Conservation (phyloP, 345 rosid genomes). For the Excoecaria cochinchinensis region DNA sequence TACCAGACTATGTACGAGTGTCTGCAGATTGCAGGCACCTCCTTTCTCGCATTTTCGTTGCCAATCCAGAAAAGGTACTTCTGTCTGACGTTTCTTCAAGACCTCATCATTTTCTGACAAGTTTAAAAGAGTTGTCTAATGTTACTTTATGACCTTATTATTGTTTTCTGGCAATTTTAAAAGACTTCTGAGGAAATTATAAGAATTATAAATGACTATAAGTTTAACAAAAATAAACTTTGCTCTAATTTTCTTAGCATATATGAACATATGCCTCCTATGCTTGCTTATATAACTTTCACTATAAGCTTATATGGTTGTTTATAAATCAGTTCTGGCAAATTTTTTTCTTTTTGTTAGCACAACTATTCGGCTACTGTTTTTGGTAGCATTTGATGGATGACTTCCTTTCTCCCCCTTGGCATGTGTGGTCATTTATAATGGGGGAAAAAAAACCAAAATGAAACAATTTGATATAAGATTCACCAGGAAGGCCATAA, state of each 20-base stretch:
- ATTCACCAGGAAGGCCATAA: too few relatives aligned
- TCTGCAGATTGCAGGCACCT: slow-evolving; percentile 59
- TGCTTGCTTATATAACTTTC: too few relatives aligned
- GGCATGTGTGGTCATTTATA: too few relatives aligned
- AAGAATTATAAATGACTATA: too few relatives aligned
- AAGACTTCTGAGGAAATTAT: too few relatives aligned
- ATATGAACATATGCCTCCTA: too few relatives aligned
- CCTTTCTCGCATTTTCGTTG: slow-evolving; percentile 59
- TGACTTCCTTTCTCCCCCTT: neutral
- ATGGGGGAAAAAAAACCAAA: too few relatives aligned
- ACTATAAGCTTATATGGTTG: neutral
- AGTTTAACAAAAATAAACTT: too few relatives aligned
- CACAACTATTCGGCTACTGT: too few relatives aligned
- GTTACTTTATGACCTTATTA: neutral
- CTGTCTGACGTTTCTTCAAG: neutral
- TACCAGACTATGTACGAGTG: slow-evolving; percentile 63
- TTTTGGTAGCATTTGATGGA: neutral
- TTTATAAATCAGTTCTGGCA: neutral
- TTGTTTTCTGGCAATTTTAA: neutral
- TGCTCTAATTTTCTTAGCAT: neutral
- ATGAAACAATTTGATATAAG: too few relatives aligned
- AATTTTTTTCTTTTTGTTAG: too few relatives aligned
- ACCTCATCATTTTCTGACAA: neutral
- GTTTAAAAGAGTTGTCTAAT: too few relatives aligned
- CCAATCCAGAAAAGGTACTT: slow-evolving; percentile 60